Percentiles rank a stretch among this genome's conserved stretches.
phyloP scores from a whole-genome alignment of 164 flowering plant species.

The Chimonanthus salicifolius region DNA sequence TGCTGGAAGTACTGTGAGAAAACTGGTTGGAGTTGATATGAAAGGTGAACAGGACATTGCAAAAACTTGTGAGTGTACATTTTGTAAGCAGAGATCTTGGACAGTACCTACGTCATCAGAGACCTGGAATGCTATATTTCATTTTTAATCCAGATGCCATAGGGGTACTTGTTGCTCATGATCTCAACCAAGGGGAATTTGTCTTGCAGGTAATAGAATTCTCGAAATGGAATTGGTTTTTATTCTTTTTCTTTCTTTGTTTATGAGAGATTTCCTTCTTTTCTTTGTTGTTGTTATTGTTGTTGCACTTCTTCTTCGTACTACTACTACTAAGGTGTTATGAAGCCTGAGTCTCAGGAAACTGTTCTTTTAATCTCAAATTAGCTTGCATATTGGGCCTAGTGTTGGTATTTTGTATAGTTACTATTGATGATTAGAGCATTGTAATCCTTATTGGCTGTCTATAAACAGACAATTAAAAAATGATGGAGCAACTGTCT shows the following conservation, averaged over 20 bases:
- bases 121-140: constrained; percentile 95
- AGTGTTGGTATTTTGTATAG: neutral
- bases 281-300: no score
- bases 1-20: constrained; percentile 84
- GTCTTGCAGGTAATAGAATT: constrained; percentile 72
- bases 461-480: no score
- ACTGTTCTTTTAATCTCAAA: no score
- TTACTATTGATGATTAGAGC: neutral
- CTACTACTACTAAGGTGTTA: no score
- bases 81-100: constrained; percentile 79
- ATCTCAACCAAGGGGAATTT: constrained; percentile 87
- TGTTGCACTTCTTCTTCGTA: no score
- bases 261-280: no score
- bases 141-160: constrained; percentile 85
- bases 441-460: no score
- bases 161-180: constrained; percentile 95
- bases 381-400: neutral
- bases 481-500: no score
- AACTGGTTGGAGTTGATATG: constrained; percentile 60
- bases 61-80: constrained; percentile 88
- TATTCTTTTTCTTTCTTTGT: constrained; percentile 1
- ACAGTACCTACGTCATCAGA: constrained; percentile 56
- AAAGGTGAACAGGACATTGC: constrained; percentile 76
- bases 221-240: neutral
- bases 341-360: neutral